Conservation (phyloP, 1,284 basidiomycete species). For the Rhodotorula sp. region DNA sequence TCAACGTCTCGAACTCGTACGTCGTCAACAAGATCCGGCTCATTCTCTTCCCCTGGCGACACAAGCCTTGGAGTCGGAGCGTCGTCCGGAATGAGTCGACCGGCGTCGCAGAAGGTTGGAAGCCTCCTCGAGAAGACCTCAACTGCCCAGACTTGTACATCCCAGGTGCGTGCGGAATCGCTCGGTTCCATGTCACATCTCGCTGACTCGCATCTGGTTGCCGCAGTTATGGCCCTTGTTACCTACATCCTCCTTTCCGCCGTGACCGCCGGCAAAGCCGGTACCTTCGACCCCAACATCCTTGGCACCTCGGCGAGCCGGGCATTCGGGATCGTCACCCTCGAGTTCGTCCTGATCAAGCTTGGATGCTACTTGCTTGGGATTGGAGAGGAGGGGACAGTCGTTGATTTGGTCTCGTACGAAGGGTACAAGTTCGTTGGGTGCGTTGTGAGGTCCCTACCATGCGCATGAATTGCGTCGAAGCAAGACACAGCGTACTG, state of each 20-base stretch:
- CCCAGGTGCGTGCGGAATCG: conserved; percentile 62
- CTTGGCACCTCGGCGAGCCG: conserved; percentile 82
- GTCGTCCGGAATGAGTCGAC: conserved; percentile 45
- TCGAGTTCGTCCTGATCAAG: conserved; percentile 86
- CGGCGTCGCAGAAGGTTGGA: conserved; percentile 71
- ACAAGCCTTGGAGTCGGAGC: conserved; percentile 52
- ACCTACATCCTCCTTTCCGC: conserved; percentile 87
- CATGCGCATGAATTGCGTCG: no score
- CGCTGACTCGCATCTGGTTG: neutral
- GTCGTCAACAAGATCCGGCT: conserved; percentile 86
- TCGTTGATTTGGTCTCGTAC: conserved; percentile 65
- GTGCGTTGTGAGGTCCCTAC: conserved; percentile 57
- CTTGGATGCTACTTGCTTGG: conserved; percentile 87
- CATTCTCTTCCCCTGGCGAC: conserved; percentile 93
- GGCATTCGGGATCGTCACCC: conserved; percentile 67
- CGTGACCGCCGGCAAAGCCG: conserved; percentile 76
- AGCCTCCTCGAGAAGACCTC: conserved; percentile 86
- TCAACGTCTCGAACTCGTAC: conserved; percentile 95
- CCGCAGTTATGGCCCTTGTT: conserved; percentile 85
- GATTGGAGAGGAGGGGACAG: conserved; percentile 70
- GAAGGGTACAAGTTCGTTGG: conserved; percentile 98
- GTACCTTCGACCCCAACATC: conserved; percentile 83
- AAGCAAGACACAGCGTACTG: neutral
- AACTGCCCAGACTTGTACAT: conserved; percentile 97
- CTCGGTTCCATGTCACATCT: neutral